phyloP scores from a whole-genome alignment of 768 basidiomycete genomes.

The Coprinellus aureogranulatus region DNA sequence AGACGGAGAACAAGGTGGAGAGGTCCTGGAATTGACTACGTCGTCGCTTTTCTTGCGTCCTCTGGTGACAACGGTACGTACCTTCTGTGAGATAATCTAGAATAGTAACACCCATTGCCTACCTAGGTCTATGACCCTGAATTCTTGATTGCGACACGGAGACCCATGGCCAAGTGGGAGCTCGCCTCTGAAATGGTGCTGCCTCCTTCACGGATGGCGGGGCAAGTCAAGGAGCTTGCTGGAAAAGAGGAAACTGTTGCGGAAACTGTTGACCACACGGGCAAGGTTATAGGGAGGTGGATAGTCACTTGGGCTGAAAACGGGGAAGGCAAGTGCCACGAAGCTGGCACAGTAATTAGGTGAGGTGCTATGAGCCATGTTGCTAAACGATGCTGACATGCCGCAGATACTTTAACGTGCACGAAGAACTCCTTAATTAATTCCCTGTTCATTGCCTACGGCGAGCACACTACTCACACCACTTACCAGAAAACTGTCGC shows the following conservation, averaged over 20 bases:
- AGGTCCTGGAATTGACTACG: slow-evolving; percentile 70
- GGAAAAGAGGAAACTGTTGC: slow-evolving; percentile 77
- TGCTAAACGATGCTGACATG: background rate
- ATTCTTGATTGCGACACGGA: slow-evolving; percentile 62
- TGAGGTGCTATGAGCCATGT: slow-evolving; percentile 31
- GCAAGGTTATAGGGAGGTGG: slow-evolving; percentile 71
- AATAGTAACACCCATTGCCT: background rate
- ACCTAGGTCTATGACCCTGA: slow-evolving; percentile 66
- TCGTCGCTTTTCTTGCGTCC: slow-evolving; percentile 57
- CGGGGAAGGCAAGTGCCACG: slow-evolving; percentile 60
- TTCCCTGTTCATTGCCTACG: background rate
- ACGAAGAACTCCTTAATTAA: slow-evolving; percentile 40
- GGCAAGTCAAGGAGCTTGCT: slow-evolving; percentile 28
- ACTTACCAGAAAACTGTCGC: too few relatives aligned
- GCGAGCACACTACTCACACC: background rate
- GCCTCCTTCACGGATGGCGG: slow-evolving; percentile 34
- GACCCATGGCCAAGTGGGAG: slow-evolving; percentile 82
- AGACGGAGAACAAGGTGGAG: slow-evolving; percentile 39
- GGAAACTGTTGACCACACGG: slow-evolving; percentile 62
- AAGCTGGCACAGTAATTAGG: slow-evolving; percentile 65
- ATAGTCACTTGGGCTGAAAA: slow-evolving; percentile 71
- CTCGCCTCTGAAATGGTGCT: slow-evolving; percentile 55
- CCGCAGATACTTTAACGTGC: slow-evolving; percentile 45
- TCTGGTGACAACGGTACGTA: slow-evolving; percentile 58
- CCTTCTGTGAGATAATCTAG: background rate